These are phyloP conservation scores for Clonostachys chloroleuca DNA, from an alignment of 2,329 filamentous ascomycete genomes.

Conservation along the genomic window DNA sequence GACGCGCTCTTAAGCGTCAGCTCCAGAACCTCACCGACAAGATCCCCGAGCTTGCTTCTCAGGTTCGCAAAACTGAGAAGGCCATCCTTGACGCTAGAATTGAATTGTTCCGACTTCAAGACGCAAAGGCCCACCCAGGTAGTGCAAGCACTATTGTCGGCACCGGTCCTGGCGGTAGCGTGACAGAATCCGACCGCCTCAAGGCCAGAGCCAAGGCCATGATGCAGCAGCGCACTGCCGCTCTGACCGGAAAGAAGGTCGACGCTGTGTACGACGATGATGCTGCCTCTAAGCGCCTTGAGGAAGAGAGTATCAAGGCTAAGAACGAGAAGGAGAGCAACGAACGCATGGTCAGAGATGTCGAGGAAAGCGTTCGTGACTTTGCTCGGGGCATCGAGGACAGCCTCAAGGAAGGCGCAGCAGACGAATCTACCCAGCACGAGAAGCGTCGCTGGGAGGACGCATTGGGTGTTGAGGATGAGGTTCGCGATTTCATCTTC, in stretches of 20 bases:
- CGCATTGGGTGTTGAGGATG: constrained; percentile 90
- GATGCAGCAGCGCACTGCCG: constrained; percentile 97
- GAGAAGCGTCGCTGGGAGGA: constrained; percentile 95
- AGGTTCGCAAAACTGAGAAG: constrained; percentile 86
- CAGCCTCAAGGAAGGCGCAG: constrained; percentile 74
- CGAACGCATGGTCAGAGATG: constrained; percentile 93
- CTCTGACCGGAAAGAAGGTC: constrained; percentile 79
- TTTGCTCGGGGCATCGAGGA: constrained; percentile 84
- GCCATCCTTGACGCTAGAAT: constrained; percentile 87
- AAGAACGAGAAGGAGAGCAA: constrained; percentile 88
- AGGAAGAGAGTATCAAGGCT: constrained; percentile 80
- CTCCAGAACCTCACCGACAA: constrained; percentile 85
- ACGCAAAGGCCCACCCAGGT: constrained; percentile 86
- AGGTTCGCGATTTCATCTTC: constrained; percentile 96
- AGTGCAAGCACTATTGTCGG: constrained; percentile 80
- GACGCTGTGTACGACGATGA: constrained; percentile 65
- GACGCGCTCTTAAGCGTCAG: constrained; percentile 80
- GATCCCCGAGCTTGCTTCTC: constrained; percentile 85
- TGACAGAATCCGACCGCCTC: constrained; percentile 90
- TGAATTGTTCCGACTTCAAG: constrained; percentile 88
- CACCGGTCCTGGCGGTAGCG: constrained; percentile 82
- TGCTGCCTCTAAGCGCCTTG: constrained; percentile 77
- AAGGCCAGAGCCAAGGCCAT: constrained; percentile 95
- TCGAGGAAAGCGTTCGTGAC: constrained; percentile 91
- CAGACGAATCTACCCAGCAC: constrained; percentile 76